Evolutionary conservation across 1,139 yeast species (phyloP).

Genomic region (Kluyveromyces sp.): DNA sequence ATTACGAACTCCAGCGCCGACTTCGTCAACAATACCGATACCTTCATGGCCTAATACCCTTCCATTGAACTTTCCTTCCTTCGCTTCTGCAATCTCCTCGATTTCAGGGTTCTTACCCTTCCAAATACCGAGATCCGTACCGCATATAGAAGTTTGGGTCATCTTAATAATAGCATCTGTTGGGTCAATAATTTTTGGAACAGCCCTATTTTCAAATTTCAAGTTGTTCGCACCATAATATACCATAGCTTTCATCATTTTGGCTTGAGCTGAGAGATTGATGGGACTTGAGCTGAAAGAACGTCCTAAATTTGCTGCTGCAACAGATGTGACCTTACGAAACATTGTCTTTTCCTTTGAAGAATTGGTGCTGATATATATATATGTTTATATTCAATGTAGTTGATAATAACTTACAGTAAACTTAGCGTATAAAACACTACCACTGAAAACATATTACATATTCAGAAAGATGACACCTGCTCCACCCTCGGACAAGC

Average conservation of each 20-base stretch:
- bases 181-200: background rate
- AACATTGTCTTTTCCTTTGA: background rate
- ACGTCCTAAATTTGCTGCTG: background rate
- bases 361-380: too few species aligned
- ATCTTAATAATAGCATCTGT: slow-evolving; percentile 3
- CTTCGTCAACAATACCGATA: slow-evolving; percentile 2
- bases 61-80: slow-evolving; percentile 1
- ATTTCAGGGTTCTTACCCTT: slow-evolving; percentile 4
- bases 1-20: slow-evolving; percentile 1
- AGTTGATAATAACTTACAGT: too few species aligned
- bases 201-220: slow-evolving; percentile 1
- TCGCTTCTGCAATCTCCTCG: background rate
- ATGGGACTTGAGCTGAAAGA: background rate
- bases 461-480: too few species aligned
- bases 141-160: slow-evolving; percentile 3
- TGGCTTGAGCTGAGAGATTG: background rate
- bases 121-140: slow-evolving; percentile 4
- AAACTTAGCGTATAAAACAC: too few species aligned
- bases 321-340: background rate
- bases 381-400: too few species aligned
- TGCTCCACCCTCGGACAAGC: too few species aligned
- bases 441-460: too few species aligned
- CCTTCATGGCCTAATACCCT: slow-evolving; percentile 3
- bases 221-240: slow-evolving; percentile 4
- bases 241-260: slow-evolving; percentile 5